Evolutionary conservation across 2,329 filamentous ascomycete species (phyloP), one percentile per base, ranked within the genome.

Genomic region (Alternaria longipes): DNA sequence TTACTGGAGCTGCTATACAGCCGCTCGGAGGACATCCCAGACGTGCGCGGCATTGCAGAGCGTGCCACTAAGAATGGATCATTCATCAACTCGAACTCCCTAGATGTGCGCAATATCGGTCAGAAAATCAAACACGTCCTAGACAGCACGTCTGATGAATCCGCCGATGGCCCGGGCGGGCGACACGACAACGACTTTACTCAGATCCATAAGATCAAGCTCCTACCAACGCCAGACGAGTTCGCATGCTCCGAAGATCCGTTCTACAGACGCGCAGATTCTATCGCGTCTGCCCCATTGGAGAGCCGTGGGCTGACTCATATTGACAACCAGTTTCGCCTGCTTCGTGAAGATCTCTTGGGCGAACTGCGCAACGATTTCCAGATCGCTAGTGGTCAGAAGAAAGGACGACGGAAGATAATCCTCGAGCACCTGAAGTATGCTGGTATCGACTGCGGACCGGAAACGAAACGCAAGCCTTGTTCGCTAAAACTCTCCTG

Each of bases 101-200:
- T 20, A 81, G 83, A 49, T 83, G 89, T 64, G 74, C 85, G 52
- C 80, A 86, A 1, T 83, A 88, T 68, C 84, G 87, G 3, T 85
- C 84, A 57, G 59, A 93, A 26, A 78, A 87, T 62, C 74, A 82
- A 22, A 77, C 80, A 36, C 71, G 77, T 41, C 8, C 56, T 79
- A 0, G 79, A 84, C 0, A 83, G 89, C 40, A 78, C 88, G 3
- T 86, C 26, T 74, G 85, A 34, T 73, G 88, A 73, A 8, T 26
- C 44, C 6, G 32, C 42, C 3, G 65, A 69, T 40, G 69, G 71
- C 5, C 84, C 89, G 0, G 91, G 91, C 0, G 90, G 90, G 0
- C 84, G 91, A 0, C 90, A 94, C 64, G 89, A 93, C 74, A 94
- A 94, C 55, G 91, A 93, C 67, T 85, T 85, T 69, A 79, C 69